Conservation (phyloP, 169 alveolate species). For the Eimeria falciformis region DNA sequence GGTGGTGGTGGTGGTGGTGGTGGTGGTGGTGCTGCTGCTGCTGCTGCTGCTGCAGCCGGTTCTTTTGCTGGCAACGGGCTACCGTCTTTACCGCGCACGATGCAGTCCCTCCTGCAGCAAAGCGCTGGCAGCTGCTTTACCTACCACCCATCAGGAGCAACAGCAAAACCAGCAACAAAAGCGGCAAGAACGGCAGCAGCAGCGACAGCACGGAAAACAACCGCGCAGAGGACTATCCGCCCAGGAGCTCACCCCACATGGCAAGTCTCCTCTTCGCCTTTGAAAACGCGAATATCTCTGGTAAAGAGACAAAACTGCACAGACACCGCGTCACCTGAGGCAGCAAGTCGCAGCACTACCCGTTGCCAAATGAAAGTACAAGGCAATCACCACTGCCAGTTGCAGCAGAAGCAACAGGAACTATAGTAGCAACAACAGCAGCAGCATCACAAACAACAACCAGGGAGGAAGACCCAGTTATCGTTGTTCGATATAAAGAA, state of each 20-base stretch:
- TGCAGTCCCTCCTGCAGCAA: conserved; percentile 10
- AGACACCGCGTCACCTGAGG: neutral
- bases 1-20: neutral
- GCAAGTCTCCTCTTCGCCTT: neutral
- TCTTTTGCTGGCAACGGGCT: neutral
- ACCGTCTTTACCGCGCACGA: neutral
- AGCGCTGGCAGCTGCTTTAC: neutral
- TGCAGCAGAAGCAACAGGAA: neutral
- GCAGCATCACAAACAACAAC: neutral
- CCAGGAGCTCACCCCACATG: neutral
- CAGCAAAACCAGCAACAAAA: neutral
- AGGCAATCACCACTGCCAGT: neutral
- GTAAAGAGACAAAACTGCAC: neutral
- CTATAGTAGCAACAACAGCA: neutral
- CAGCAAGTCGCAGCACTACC: conserved; percentile 21
- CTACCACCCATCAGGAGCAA: conserved; percentile 16
- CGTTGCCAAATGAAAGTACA: neutral
- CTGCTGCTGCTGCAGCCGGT: neutral
- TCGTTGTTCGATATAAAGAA: no score
- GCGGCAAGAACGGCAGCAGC: neutral
- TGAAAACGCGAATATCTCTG: neutral
- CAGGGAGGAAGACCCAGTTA: neutral
- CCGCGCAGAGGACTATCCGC: no score
- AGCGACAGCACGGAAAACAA: neutral
- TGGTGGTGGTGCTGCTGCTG: neutral